Base-by-base conservation (phyloP, 345 rosid species). In the Orychophragmus violaceus region DNA sequence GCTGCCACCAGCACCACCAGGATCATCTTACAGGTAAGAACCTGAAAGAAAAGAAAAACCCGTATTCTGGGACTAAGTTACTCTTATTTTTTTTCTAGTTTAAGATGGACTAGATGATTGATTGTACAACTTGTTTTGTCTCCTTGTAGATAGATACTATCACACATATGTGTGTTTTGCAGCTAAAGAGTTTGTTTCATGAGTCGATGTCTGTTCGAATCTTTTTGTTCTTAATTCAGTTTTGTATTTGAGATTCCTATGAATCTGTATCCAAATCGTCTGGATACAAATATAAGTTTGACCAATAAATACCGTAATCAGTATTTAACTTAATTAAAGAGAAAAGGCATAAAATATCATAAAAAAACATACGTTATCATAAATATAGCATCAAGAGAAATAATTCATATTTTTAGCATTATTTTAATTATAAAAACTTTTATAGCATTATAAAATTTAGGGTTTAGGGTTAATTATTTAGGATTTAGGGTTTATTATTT, bases 1-100 rank as follows among this genome's bases (percentile, higher is more conserved):
- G 51, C 35, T 84, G 82, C 96, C 99, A 11, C 99, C 99, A 4
- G 88, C 87, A 16, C 96, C 99, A 3, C 97, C 97, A 1, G 87
- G 83, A 76, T 82, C 84, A 13, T 68, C 81, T 9, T 77, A 82
- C 64, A 76, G 85, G 80, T 82, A 82, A 79, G 78, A 73, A 66
- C 77, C 66, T 58, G 71, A 4, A 37, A 37, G 44, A 41, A 14
- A 6, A 1, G 14, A 41, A 19, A n/a, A 14, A 39, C 45, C 45
- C 72, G 39, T 59, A 7, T 53, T 50, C 54, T 41, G 57, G 60
- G 69, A 28, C 78, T 11, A 70, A 52, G 37, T 53, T 53, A 62
- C 69, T 30, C 62, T 23, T n/a, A n/a, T 25, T 63, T n/a, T n/a
- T n/a, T n/a, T n/a, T n/a, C 32, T 62, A 70, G 69, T 53, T 53